Evolutionary conservation across 1,284 basidiomycete genomes (phyloP).

Genomic region (Cryptococcus sp.): DNA sequence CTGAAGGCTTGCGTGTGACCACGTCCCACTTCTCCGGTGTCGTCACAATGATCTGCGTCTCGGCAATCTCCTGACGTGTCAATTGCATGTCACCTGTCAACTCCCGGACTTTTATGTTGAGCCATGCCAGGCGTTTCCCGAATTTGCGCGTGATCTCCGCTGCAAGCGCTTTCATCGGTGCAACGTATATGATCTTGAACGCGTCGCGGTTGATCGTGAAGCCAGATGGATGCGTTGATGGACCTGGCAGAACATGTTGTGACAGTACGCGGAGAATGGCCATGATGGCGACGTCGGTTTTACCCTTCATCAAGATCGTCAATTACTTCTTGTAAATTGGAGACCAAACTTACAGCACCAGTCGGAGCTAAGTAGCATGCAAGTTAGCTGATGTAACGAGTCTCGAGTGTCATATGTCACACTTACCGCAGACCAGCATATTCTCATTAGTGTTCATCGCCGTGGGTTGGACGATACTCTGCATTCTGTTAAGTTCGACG

Average conservation of each 20-base stretch:
- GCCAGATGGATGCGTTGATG: constrained; percentile 52
- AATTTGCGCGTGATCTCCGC: constrained; percentile 95
- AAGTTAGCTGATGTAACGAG: not conserved
- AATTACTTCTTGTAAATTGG: not conserved
- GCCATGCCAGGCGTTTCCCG: constrained; percentile 84
- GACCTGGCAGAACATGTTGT: constrained; percentile 62
- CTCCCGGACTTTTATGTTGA: constrained; percentile 84
- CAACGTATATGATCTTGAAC: constrained; percentile 99
- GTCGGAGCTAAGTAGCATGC: constrained; percentile 69
- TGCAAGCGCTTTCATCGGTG: constrained; percentile 98
- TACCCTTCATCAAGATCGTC: constrained; percentile 64
- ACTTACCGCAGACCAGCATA: constrained; percentile 87
- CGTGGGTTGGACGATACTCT: constrained; percentile 91
- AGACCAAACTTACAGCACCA: constrained; percentile 71
- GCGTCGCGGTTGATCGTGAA: constrained; percentile 65
- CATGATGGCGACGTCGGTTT: constrained; percentile 98
- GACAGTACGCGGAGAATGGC: constrained; percentile 84
- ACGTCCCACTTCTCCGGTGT: constrained; percentile 99
- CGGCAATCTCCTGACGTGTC: constrained; percentile 88
- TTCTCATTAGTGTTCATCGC: constrained; percentile 96
- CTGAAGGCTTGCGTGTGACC: constrained; percentile 94
- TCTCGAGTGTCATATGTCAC: constrained; percentile 6
- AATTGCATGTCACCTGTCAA: constrained; percentile 99
- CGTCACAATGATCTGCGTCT: constrained; percentile 98
- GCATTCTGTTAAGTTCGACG: constrained; percentile 84